Evolutionary conservation across 208 protist species (phyloP).

Genomic region (Entamoeba histolytica): DNA sequence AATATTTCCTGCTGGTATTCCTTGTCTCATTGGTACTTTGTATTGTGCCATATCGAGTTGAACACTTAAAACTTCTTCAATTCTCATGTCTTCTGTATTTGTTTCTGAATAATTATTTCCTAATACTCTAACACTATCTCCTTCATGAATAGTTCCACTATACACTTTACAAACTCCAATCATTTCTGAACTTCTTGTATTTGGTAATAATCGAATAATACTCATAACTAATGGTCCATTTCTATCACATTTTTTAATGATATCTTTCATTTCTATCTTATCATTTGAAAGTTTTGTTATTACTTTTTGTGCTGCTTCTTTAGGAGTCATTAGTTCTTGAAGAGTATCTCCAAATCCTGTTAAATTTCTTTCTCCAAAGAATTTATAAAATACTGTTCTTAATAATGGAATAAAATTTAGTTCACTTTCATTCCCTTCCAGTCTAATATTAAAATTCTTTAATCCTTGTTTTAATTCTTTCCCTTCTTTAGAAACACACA

Average conservation of each 20-base stretch:
- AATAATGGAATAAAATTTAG: not conserved
- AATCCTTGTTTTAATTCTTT: not conserved
- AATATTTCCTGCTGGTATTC: conserved; percentile 47
- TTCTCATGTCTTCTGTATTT: not conserved
- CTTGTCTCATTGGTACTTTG: conserved; percentile 34
- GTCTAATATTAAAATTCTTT: not conserved
- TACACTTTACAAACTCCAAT: conserved; percentile 52
- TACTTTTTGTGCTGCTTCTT: conserved; percentile 24
- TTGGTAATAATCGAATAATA: conserved; percentile 49
- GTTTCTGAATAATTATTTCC: conserved; percentile 48
- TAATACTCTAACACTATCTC: conserved; percentile 46
- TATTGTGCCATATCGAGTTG: conserved; percentile 28
- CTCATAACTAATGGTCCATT: conserved; percentile 43
- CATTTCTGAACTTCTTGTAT: conserved; percentile 32
- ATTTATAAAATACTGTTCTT: conserved; percentile 18
- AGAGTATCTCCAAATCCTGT: conserved; percentile 48
- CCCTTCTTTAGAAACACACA: not conserved
- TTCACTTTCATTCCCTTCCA: not conserved
- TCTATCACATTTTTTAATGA: not conserved
- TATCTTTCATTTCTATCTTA: not conserved
- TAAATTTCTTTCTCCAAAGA: conserved; percentile 39
- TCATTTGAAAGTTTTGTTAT: not conserved
- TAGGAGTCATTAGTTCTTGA: conserved; percentile 42
- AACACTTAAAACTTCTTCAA: not conserved
- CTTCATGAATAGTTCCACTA: conserved; percentile 42